Percentiles rank a stretch among this genome's conserved stretches.
Evolutionary conservation across 1,284 basidiomycete genomes (phyloP).

Genomic region (Pholiota adiposa): DNA sequence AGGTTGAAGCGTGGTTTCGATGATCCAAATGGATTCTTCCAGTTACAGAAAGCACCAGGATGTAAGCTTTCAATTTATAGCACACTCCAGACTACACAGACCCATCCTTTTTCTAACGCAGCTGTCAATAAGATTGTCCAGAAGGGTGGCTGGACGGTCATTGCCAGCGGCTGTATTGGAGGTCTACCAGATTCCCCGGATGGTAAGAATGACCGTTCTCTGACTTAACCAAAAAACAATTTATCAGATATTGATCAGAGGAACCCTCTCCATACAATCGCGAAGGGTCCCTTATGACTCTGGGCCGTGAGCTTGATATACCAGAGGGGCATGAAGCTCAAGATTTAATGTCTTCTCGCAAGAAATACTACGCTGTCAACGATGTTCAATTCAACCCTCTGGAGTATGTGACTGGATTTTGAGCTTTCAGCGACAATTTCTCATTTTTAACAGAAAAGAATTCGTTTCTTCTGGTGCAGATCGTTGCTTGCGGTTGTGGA

Average conservation of each 20-base stretch:
- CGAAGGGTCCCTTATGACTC: conserved; percentile 42
- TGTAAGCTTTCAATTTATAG: conserved; percentile 22
- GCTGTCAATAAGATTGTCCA: conserved; percentile 49
- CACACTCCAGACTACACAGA: neutral
- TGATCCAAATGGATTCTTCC: conserved; percentile 9
- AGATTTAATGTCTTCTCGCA: conserved; percentile 7
- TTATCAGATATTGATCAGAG: conserved; percentile 19
- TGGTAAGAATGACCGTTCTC: conserved; percentile 24
- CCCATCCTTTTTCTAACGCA: conserved; percentile 21
- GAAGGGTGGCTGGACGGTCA: conserved; percentile 32
- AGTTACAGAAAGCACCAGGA: conserved; percentile 37
- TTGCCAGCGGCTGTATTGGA: conserved; percentile 41
- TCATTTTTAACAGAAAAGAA: conserved; percentile 14
- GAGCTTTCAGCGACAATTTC: neutral
- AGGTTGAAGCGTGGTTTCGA: conserved; percentile 15
- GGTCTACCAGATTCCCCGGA: conserved; percentile 36
- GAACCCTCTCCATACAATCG: conserved; percentile 41
- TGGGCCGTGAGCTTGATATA: conserved; percentile 25
- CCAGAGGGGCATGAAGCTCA: conserved; percentile 28
- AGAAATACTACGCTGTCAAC: conserved; percentile 45
- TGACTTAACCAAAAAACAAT: neutral
- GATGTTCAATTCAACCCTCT: conserved; percentile 44
- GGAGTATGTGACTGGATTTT: conserved; percentile 26
- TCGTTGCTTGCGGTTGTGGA: conserved; percentile 36
- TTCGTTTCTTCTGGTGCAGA: conserved; percentile 42